Base-by-base conservation (phyloP, 257 asterid genomes). In the Nicotiana noctiflora region DNA sequence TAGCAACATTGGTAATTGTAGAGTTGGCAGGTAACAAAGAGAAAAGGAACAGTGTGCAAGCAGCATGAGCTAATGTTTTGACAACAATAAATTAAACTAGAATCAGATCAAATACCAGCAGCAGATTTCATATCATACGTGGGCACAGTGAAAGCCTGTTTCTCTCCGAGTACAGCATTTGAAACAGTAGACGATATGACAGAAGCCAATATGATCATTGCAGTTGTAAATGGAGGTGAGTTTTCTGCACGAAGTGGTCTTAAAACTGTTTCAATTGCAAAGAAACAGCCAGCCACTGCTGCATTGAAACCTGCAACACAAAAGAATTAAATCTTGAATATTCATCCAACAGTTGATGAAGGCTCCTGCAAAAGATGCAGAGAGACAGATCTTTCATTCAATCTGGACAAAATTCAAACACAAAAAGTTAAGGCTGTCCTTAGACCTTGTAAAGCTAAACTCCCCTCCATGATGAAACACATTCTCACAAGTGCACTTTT, bases 201-300 rank as follows among this genome's bases (percentile, higher is more conserved):
- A 79, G 99, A 96, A 34, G 98, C 98, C 92, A 96, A 90, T 83
- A 96, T 96, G 84, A 96, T 96, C 97, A 94, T 94, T 49, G 99
- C 99, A 23, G 99, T 96, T 5, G 99, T 96, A 89, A 94, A 96
- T 83, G 99, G 99, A 87, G 99, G 98, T 75, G 98, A 96, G 85
- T 96, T 96, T 85, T 96, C 99, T 34, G 99, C 99, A 78, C 92
- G 97, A 64, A 90, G 98, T 82, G 99, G 99, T 89, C 98, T 90
- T 82, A 96, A 82, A 84, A 96, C 99, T 64, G 99, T 96, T 83
- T 96, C 99, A 82, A 94, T 96, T 65, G 99, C 98, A 96, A 96
- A 96, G 89, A 96, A 96, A 82, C 97, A 94, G 51, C 99, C 99
- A 84, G 99, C 99, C 82, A 96, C 98, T 8, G 99, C 98, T 51